Percentiles rank a stretch among this genome's conserved stretches.
These are phyloP conservation scores for Aspergillus piperis DNA, from an alignment of 2,329 filamentous ascomycete species.

Conservation along the genomic window DNA sequence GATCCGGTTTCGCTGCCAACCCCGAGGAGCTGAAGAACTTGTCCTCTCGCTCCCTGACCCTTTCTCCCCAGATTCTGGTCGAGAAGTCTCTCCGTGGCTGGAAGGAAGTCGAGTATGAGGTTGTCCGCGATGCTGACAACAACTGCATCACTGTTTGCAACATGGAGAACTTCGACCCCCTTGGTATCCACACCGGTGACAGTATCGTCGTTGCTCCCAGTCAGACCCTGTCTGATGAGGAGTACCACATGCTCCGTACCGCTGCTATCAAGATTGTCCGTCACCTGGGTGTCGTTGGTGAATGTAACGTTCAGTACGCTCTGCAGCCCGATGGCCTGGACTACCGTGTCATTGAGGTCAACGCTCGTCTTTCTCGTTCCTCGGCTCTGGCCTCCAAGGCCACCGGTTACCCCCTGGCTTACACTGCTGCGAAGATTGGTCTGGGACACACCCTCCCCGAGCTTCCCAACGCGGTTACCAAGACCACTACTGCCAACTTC, in stretches of 20 bases:
- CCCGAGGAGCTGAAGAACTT: constrained; percentile 91
- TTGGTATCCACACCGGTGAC: constrained; percentile 97
- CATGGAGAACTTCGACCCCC: constrained; percentile 98
- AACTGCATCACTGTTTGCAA: constrained; percentile 99
- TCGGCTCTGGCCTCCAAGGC: constrained; percentile 97
- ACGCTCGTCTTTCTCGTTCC: constrained; percentile 95
- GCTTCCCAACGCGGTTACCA: constrained; percentile 95
- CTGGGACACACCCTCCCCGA: constrained; percentile 93
- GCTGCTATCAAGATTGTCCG: constrained; percentile 98
- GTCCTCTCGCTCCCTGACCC: constrained; percentile 85
- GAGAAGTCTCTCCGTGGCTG: constrained; percentile 99
- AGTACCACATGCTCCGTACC: constrained; percentile 98
- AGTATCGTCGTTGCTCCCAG: constrained; percentile 97
- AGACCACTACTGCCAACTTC: constrained; percentile 98
- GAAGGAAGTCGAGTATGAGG: constrained; percentile 99
- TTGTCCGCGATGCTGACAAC: constrained; percentile 93
- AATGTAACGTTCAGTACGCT: constrained; percentile 98
- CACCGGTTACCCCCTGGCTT: constrained; percentile 94
- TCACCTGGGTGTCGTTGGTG: constrained; percentile 93
- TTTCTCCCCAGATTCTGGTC: constrained; percentile 94
- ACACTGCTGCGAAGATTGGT: constrained; percentile 97
- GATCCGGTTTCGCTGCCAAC: constrained; percentile 94
- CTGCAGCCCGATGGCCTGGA: constrained; percentile 95
- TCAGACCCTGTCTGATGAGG: constrained; percentile 96
- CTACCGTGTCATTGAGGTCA: constrained; percentile 98